Percentiles rank a stretch among this genome's conserved stretches.
These are phyloP conservation scores for Tetrapyrgos nigripes DNA, from an alignment of 1,284 basidiomycete genomes.

Conservation along the genomic window DNA sequence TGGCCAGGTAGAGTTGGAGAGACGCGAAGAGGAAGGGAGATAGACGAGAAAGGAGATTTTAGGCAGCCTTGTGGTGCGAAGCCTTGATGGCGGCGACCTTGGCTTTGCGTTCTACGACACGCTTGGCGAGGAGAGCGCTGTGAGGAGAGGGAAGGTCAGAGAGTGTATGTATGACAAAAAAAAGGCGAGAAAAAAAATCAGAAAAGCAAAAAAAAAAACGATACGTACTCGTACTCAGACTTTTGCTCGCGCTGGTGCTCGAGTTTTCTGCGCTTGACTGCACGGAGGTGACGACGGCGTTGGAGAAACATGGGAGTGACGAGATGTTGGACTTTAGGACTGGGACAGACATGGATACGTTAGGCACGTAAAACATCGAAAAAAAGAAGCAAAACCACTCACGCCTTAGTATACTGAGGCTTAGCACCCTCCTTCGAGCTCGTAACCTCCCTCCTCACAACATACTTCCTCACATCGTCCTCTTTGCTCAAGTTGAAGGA, in stretches of 20 bases:
- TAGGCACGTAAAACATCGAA: neutral
- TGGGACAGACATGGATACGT: constrained; percentile 31
- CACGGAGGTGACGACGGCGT: constrained; percentile 92
- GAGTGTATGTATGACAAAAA: no score
- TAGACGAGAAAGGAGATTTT: neutral
- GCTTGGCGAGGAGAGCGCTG: constrained; percentile 86
- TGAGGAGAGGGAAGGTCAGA: constrained; percentile 2
- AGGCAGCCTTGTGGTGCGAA: constrained; percentile 52
- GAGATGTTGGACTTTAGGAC: constrained; percentile 89
- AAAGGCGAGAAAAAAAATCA: constrained; percentile 1
- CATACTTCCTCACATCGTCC: constrained; percentile 98
- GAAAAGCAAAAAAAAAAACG: neutral
- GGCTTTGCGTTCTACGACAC: constrained; percentile 92
- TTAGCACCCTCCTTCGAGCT: constrained; percentile 90
- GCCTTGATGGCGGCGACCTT: constrained; percentile 83
- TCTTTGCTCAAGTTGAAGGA: constrained; percentile 99
- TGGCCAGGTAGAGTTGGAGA: no score
- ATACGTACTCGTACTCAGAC: constrained; percentile 84
- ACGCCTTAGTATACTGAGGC: constrained; percentile 99
- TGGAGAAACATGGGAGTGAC: constrained; percentile 96
- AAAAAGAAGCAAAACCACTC: constrained; percentile 47
- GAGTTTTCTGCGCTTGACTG: constrained; percentile 89
- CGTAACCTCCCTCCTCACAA: constrained; percentile 91
- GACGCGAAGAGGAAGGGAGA: neutral
- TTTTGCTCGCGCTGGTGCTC: constrained; percentile 96